Conservation (phyloP, 257 asterid genomes). For the Solanum pinnatisectum region DNA sequence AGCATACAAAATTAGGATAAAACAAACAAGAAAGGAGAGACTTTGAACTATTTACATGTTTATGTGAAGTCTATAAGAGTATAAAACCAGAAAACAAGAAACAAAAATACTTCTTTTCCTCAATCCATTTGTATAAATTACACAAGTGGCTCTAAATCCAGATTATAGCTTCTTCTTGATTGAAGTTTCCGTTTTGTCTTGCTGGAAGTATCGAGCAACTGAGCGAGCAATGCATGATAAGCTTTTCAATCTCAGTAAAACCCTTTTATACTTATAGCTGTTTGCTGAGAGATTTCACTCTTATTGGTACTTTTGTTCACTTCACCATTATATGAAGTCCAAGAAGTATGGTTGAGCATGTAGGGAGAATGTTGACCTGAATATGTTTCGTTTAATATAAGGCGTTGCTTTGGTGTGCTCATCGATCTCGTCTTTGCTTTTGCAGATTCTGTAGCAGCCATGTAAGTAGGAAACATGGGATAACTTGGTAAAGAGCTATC, state of each 20-base stretch:
- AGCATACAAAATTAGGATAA: neutral
- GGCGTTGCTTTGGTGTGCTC: slow-evolving; percentile 74
- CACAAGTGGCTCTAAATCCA: neutral
- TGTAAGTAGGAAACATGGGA: slow-evolving; percentile 58
- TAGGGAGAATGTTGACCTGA: slow-evolving; percentile 53
- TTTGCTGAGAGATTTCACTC: slow-evolving; percentile 32
- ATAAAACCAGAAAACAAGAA: neutral
- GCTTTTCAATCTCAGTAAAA: slow-evolving; percentile 8
- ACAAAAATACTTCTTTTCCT: neutral
- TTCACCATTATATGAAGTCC: slow-evolving; percentile 39
- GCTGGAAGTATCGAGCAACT: neutral
- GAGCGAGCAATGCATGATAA: neutral
- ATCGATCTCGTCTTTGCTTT: slow-evolving; percentile 69
- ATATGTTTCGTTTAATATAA: slow-evolving; percentile 40
- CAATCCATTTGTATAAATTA: neutral
- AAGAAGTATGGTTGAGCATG: slow-evolving; percentile 42
- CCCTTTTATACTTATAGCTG: slow-evolving; percentile 10
- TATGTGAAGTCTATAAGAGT: slow-evolving; percentile 9
- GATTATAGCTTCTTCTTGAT: neutral
- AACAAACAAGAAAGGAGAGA: neutral
- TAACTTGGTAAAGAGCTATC: slow-evolving; percentile 51
- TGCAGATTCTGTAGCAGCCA: slow-evolving; percentile 82
- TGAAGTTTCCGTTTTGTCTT: neutral
- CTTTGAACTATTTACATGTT: slow-evolving; percentile 7
- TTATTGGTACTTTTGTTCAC: slow-evolving; percentile 21